phyloP scores from a whole-genome alignment of 164 flowering plant species.

The Berberis thunbergii region DNA sequence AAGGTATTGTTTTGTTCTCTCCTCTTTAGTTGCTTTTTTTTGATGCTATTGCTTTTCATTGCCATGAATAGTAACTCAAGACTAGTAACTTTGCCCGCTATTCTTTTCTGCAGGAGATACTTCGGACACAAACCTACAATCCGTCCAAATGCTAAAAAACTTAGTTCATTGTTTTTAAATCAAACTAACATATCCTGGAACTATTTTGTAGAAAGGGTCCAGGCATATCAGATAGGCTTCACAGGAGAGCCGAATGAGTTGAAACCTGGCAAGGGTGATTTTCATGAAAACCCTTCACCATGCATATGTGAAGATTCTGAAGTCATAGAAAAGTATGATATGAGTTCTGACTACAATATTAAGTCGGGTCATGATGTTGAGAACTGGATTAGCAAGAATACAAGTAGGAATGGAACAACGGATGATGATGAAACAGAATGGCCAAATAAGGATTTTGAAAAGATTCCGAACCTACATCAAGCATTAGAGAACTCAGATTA shows the following conservation, averaged over 20 bases:
- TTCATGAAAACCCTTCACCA: constrained; percentile 84
- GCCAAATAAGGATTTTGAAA: constrained; percentile 54
- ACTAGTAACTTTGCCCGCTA: background rate
- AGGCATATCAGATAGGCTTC: constrained; percentile 61
- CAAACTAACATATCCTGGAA: constrained; percentile 76
- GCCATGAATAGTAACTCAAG: no score
- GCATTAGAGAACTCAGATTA: constrained; percentile 27
- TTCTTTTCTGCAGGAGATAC: constrained; percentile 58
- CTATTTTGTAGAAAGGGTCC: constrained; percentile 59
- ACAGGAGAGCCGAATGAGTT: constrained; percentile 96
- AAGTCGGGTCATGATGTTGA: constrained; percentile 20
- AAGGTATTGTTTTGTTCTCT: constrained; percentile 38
- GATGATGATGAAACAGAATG: constrained; percentile 46
- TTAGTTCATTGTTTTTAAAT: constrained; percentile 46
- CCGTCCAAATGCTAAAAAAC: constrained; percentile 88
- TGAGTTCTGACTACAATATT: constrained; percentile 1
- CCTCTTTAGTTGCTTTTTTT: background rate
- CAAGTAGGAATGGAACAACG: constrained; percentile 24
- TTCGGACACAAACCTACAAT: constrained; percentile 93
- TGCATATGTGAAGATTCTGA: constrained; percentile 76
- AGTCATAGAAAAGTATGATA: constrained; percentile 28
- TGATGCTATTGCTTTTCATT: no score
- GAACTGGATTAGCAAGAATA: constrained; percentile 14
- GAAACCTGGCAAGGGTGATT: constrained; percentile 85
- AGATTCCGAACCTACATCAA: constrained; percentile 21